Percentiles rank a stretch among this genome's conserved stretches.
phyloP scores from a whole-genome alignment of 208 protist species.

The Crithidia sp. region DNA sequence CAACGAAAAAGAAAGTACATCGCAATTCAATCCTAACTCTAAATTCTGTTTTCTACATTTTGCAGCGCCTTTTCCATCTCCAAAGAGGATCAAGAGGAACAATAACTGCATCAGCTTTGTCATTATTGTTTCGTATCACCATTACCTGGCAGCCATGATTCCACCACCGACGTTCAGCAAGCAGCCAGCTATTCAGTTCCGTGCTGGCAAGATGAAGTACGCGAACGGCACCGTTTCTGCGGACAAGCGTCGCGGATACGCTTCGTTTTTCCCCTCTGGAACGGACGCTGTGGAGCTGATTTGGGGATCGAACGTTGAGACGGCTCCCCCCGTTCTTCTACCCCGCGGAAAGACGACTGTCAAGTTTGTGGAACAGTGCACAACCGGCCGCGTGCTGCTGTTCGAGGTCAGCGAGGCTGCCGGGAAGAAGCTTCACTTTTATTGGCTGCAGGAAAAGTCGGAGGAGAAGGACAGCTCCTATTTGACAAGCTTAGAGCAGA shows the following conservation, averaged over 20 bases:
- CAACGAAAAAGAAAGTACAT: too few relatives aligned
- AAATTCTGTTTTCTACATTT: constrained; percentile 4
- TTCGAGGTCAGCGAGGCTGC: constrained; percentile 49
- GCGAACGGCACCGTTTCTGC: constrained; percentile 64
- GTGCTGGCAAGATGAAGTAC: constrained; percentile 74
- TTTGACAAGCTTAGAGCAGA: constrained; percentile 47
- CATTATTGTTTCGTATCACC: neutral
- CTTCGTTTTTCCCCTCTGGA: constrained; percentile 55
- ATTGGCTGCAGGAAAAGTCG: constrained; percentile 88
- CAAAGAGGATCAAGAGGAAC: too few relatives aligned
- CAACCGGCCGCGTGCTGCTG: constrained; percentile 72
- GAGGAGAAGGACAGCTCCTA: constrained; percentile 65
- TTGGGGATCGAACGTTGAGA: constrained; percentile 42
- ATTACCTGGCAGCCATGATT: constrained; percentile 31
- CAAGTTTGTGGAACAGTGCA: constrained; percentile 70
- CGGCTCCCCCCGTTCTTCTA: constrained; percentile 16
- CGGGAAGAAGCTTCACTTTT: constrained; percentile 58
- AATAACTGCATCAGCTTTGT: neutral
- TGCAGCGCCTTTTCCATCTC: too few relatives aligned
- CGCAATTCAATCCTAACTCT: too few relatives aligned
- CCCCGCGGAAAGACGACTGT: constrained; percentile 37
- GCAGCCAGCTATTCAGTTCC: constrained; percentile 57
- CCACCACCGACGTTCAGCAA: constrained; percentile 32
- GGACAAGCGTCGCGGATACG: constrained; percentile 48
- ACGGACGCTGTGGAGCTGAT: constrained; percentile 47